Evolutionary conservation across 345 rosid genomes (phyloP), one percentile per base, ranked within the genome.

Genomic region (Euphorbia lathyris): DNA sequence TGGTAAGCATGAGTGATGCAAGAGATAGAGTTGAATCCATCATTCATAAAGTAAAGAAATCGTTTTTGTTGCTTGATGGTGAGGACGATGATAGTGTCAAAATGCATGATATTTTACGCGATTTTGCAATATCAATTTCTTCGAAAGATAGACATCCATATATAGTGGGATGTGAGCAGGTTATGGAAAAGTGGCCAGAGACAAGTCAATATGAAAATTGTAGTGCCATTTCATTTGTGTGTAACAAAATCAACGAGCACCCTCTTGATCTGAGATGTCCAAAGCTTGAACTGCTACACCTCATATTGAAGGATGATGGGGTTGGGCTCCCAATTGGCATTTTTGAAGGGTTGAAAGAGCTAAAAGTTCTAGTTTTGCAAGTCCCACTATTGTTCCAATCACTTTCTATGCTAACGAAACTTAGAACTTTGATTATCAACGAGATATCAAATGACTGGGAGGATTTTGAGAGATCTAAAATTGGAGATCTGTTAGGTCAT

Each of bases 221-320:
- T 67, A 65, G 23, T 7, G 48, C 51, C 0, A 61, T 78, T 5
- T 29, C 45, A 25, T 16, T 75, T 1, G 29, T 5, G 0, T 11
- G 50, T 23, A 25, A n/a, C 47, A 10, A 68, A 9, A 29, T 59
- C 3, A 26, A 4, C 10, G 12, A 65, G 23, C 58, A 57, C 23
- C 45, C 58, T 11, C n/a, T 38, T 17, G 58, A 16, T 48, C 36
- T 65, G 38, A 53, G 47, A 3, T 76, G 68, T n/a, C 82, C 81
- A 3, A 20, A 45, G 4, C 68, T 77, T 32, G 30, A 9, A 11
- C 38, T 74, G 14, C 58, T 76, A 5, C 9, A 16, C 0, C 0
- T 79, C 9, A 0, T 0, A 0, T 10, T 9, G 0, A 12, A 0
- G 0, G 0, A 40, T 14, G 7, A 38, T 0, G 36, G 34, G 10